These are phyloP conservation scores for Penicillium flavigenum DNA, from an alignment of 495 filamentous ascomycete species.

Conservation along the genomic window DNA sequence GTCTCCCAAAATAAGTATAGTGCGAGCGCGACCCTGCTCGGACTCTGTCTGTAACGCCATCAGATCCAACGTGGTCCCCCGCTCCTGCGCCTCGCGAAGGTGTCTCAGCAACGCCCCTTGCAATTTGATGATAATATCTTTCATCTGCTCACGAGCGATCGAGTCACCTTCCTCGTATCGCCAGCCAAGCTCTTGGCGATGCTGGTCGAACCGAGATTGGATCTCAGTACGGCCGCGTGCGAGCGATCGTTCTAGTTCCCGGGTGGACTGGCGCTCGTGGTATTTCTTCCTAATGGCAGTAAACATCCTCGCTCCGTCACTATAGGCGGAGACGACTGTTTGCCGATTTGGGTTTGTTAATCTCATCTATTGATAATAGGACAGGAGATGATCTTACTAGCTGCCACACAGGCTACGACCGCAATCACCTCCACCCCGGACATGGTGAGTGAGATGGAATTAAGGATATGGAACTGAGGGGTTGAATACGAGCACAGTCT, in stretches of 20 bases:
- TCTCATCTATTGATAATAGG: background rate
- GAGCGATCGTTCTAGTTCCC: slow-evolving; percentile 39
- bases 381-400: slow-evolving; percentile 18
- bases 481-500: background rate
- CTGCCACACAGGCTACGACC: slow-evolving; percentile 42
- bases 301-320: slow-evolving; percentile 40
- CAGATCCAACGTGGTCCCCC: slow-evolving; percentile 38
- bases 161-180: slow-evolving; percentile 41
- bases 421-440: slow-evolving; percentile 29
- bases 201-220: slow-evolving; percentile 29
- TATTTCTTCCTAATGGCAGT: slow-evolving; percentile 39
- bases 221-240: slow-evolving; percentile 30
- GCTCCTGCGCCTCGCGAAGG: slow-evolving; percentile 38
- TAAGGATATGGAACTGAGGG: background rate
- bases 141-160: slow-evolving; percentile 38
- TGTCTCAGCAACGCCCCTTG: slow-evolving; percentile 45
- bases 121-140: slow-evolving; percentile 46
- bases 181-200: slow-evolving; percentile 30
- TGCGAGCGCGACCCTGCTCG: slow-evolving; percentile 27
- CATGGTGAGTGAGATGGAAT: slow-evolving; percentile 10
- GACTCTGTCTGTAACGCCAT: slow-evolving; percentile 37
- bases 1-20: slow-evolving; percentile 29
- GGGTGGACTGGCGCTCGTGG: slow-evolving; percentile 20
- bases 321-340: slow-evolving; percentile 43
- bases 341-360: background rate